Conservation (phyloP, 345 rosid genomes). For the Firmiana major region DNA sequence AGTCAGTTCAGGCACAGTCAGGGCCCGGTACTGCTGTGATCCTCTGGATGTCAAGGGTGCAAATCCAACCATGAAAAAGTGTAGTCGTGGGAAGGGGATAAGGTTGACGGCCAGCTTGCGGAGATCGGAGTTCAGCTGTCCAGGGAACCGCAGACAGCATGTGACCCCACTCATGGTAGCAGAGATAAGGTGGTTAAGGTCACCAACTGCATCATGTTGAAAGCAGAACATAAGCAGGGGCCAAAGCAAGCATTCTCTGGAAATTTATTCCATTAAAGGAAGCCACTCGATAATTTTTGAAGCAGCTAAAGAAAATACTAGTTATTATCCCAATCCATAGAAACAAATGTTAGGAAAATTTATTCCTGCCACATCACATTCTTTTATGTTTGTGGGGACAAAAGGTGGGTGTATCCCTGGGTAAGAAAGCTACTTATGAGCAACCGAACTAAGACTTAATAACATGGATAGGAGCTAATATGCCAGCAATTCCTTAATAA, state of each 20-base stretch:
- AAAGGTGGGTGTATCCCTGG: not conserved
- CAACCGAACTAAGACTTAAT: not conserved
- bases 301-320: not conserved
- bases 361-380: not conserved
- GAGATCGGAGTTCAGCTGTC: conserved; percentile 8
- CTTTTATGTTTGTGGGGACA: not conserved
- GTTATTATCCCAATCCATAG: too few relatives aligned
- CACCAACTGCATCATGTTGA: conserved; percentile 1
- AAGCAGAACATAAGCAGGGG: not conserved
- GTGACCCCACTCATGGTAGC: conserved; percentile 13
- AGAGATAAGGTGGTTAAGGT: conserved; percentile 7
- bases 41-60: conserved; percentile 10
- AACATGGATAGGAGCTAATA: not conserved
- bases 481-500: not conserved
- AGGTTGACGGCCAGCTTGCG: conserved; percentile 4
- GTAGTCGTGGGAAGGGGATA: conserved; percentile 4
- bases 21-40: not conserved
- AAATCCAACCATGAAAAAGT: conserved; percentile 8
- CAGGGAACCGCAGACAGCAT: conserved; percentile 14
- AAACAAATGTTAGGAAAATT: not conserved
- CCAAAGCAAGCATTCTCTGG: not conserved
- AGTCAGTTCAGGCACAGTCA: conserved; percentile 3
- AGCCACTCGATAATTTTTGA: not conserved
- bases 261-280: not conserved
- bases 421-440: not conserved